Evolutionary conservation across 1,284 basidiomycete species (phyloP), one percentile per base, ranked within the genome.

Genomic region (Ustilago xerochloae): DNA sequence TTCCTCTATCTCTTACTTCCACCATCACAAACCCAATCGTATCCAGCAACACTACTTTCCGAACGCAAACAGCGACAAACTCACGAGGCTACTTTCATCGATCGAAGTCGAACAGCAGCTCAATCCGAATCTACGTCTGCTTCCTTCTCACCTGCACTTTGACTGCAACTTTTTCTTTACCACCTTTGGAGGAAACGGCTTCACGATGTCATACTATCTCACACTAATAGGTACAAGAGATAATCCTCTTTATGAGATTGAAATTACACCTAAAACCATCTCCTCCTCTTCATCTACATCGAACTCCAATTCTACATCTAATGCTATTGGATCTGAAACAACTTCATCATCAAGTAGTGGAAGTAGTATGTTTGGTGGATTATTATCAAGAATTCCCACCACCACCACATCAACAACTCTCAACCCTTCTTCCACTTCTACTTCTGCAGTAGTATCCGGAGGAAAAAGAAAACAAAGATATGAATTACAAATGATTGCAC

Each of bases 401-500:
- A 30, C 50, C 9, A 36, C 35, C 45, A 16, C 24, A 8, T 47
- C 45, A 13, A 29, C 45, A 35, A 35, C 33, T 16, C 33, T 35
- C 41, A 45, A 22, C 20, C 26, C 41, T 6, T 20, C 41, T 15
- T 22, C 51, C 15, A 47, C 36, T 4, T 53, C 43, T 10, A 46
- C 39, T 12, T 13, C 32, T 5, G 20, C 46, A 46, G 38, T 33
- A 22, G 36, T 12, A 16, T 15, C 35, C 3, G 41, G 33, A 28
- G 45, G 32, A 22, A 32, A 8, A 12, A 32, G 56, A 13, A 71
- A 71, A 24, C 66, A 79, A 36, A 56, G 72, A 7, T 63, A 76
- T 39, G 81, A 78, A 35, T 58, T 84, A 15, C 82, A 84, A 63
- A 82, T 83, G 78, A 81, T 84, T n/a, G 82, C 82, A 3, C 81